phyloP scores from a whole-genome alignment of 352 stramenopile genomes.

The Globisporangium spinosum region DNA sequence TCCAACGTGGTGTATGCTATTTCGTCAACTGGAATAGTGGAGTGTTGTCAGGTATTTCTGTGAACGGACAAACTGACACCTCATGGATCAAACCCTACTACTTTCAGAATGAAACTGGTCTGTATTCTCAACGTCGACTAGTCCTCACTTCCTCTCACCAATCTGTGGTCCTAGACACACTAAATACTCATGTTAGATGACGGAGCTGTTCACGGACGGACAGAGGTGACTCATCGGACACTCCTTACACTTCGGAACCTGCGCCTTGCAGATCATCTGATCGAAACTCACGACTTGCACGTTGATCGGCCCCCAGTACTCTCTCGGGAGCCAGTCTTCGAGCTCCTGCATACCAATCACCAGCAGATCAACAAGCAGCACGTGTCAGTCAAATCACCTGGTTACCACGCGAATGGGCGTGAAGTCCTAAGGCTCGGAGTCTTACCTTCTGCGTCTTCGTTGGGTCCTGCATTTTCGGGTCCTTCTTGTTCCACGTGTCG shows the following conservation, averaged over 20 bases:
- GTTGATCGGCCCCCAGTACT: conserved; percentile 91
- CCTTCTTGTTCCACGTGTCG: conserved; percentile 83
- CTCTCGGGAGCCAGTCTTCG: conserved; percentile 91
- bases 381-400: neutral
- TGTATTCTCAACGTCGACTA: too few relatives aligned
- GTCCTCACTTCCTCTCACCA: neutral
- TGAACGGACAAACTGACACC: too few relatives aligned
- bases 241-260: conserved; percentile 59
- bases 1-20: neutral
- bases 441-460: conserved; percentile 86
- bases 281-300: conserved; percentile 93
- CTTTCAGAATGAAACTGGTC: neutral
- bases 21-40: neutral
- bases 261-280: conserved; percentile 86
- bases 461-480: conserved; percentile 75
- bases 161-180: neutral
- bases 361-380: neutral
- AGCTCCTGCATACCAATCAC: conserved; percentile 55
- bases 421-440: neutral
- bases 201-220: conserved; percentile 39
- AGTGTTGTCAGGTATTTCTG: too few relatives aligned
- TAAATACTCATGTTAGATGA: neutral
- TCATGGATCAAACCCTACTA: too few relatives aligned
- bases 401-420: too few relatives aligned
- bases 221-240: conserved; percentile 67